Evolutionary conservation across 2,329 filamentous ascomycete species (phyloP).

Genomic region (Fusarium nanum): DNA sequence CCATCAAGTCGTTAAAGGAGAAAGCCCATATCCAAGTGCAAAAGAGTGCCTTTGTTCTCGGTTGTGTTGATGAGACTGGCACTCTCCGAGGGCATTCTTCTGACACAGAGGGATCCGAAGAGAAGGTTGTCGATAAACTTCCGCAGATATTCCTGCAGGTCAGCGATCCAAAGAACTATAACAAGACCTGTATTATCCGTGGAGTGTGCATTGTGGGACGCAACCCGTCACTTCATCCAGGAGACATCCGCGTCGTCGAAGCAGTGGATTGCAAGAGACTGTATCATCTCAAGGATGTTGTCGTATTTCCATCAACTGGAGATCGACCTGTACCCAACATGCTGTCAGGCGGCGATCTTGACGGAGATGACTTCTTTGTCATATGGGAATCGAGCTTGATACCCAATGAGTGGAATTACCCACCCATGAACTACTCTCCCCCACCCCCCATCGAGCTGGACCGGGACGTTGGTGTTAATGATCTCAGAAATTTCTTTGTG

Average conservation of each 20-base stretch:
- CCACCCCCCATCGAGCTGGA: slow-evolving; percentile 66
- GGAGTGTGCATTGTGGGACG: slow-evolving; percentile 87
- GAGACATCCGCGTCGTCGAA: slow-evolving; percentile 87
- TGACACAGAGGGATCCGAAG: slow-evolving; percentile 53
- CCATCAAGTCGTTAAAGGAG: slow-evolving; percentile 89
- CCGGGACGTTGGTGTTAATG: slow-evolving; percentile 74
- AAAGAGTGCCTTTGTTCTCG: slow-evolving; percentile 87
- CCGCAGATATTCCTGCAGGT: slow-evolving; percentile 94
- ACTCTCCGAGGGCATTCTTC: slow-evolving; percentile 77
- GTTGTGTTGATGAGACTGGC: slow-evolving; percentile 86
- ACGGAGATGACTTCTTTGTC: slow-evolving; percentile 95
- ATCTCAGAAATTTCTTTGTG: slow-evolving; percentile 88
- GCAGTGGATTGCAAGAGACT: slow-evolving; percentile 82
- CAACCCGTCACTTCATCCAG: slow-evolving; percentile 93
- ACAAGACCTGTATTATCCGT: slow-evolving; percentile 72
- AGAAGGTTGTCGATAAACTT: slow-evolving; percentile 64
- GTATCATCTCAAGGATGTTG: slow-evolving; percentile 82
- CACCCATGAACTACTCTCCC: slow-evolving; percentile 81
- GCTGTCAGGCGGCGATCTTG: slow-evolving; percentile 95
- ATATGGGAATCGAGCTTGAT: slow-evolving; percentile 87
- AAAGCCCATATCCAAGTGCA: slow-evolving; percentile 88
- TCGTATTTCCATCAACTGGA: slow-evolving; percentile 86
- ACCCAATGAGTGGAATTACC: slow-evolving; percentile 74
- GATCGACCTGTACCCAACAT: slow-evolving; percentile 90
- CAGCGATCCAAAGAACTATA: slow-evolving; percentile 65